Evolutionary conservation across 1,139 yeast species (phyloP).

Genomic region (Groenewaldozyma auringiensis): DNA sequence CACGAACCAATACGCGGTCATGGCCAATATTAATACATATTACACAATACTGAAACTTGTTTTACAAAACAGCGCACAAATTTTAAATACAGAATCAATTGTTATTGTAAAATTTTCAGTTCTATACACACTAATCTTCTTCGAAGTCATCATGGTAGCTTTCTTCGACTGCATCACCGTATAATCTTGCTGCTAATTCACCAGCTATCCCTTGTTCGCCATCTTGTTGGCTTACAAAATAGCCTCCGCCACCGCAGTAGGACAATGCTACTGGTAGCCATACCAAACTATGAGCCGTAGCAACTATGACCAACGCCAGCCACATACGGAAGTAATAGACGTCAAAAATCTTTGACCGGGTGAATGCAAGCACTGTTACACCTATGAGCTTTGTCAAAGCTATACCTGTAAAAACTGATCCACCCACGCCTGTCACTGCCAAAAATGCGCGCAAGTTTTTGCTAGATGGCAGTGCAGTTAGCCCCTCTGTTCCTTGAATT

Average conservation of each 20-base stretch:
- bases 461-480: conserved; percentile 13
- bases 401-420: conserved; percentile 83
- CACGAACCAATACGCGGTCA: no score
- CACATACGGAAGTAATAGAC: conserved; percentile 94
- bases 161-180: conserved; percentile 11
- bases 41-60: no score
- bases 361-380: conserved; percentile 75
- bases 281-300: conserved; percentile 69
- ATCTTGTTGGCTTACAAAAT: conserved; percentile 27
- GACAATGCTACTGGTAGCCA: conserved; percentile 71
- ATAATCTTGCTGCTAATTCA: conserved; percentile 25
- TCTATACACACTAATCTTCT: conserved; percentile 1
- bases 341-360: conserved; percentile 79
- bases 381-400: conserved; percentile 87
- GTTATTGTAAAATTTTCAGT: no score
- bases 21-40: no score
- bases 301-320: conserved; percentile 71
- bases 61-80: no score
- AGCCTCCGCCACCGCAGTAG: conserved; percentile 53
- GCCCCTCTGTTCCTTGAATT: conserved; percentile 8
- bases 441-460: conserved; percentile 42
- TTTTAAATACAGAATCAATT: no score
- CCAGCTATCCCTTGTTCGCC: conserved; percentile 29
- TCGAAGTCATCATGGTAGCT: conserved; percentile 7
- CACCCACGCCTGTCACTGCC: conserved; percentile 71